Conservation (phyloP, 768 basidiomycete genomes). For the Leccinum pellstonianum region DNA sequence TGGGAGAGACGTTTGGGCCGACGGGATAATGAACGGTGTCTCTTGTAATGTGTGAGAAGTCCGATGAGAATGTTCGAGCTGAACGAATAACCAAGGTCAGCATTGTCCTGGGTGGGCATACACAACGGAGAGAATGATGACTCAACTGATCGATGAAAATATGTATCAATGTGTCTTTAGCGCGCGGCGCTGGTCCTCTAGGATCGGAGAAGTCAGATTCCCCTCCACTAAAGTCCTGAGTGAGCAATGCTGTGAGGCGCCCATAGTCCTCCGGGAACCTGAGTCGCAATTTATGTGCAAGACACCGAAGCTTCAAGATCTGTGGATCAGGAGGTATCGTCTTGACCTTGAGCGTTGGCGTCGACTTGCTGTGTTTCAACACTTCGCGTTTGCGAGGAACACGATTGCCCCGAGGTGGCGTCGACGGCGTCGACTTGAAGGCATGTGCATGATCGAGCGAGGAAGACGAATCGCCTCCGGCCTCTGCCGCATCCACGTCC, state of each 20-base stretch:
- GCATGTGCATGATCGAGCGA: conserved; percentile 23
- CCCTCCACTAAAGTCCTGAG: conserved; percentile 35
- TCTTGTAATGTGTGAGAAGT: conserved; percentile 67
- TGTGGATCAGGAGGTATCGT: conserved; percentile 46
- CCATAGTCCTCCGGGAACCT: conserved; percentile 54
- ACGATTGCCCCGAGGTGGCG: conserved; percentile 28
- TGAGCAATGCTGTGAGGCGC: conserved; percentile 31
- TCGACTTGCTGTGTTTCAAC: conserved; percentile 47
- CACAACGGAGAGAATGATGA: conserved; percentile 1
- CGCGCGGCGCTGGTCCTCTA: conserved; percentile 33
- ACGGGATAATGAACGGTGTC: conserved; percentile 41
- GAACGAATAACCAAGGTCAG: conserved; percentile 12
- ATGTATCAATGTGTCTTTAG: conserved; percentile 36
- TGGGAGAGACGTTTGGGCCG: conserved; percentile 64
- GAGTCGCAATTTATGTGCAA: conserved; percentile 55
- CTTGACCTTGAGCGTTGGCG: conserved; percentile 41
- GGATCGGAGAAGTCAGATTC: conserved; percentile 37
- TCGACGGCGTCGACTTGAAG: conserved; percentile 32
- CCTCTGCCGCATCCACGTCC: conserved; percentile 13
- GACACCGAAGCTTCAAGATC: conserved; percentile 49
- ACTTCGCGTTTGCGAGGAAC: conserved; percentile 20
- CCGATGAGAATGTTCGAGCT: conserved; percentile 91
- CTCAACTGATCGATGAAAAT: conserved; percentile 47
- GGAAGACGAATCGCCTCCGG: conserved; percentile 30
- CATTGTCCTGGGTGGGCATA: neutral